Percentiles rank a stretch among this genome's conserved stretches.
phyloP scores from a whole-genome alignment of 345 rosid species.

The Pistacia vera region DNA sequence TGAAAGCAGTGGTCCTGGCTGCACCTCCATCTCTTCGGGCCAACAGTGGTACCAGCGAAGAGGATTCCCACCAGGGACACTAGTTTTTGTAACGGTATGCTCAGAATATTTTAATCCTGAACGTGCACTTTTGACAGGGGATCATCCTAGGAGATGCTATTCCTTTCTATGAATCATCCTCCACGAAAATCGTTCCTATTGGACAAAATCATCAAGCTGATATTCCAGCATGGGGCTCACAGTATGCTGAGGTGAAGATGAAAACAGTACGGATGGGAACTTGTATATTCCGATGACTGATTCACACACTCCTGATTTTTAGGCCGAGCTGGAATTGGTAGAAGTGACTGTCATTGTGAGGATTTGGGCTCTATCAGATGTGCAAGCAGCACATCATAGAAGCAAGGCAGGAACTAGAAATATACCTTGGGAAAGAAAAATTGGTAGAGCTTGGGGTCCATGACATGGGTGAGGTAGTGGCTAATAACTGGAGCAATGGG shows the following conservation, averaged over 20 bases:
- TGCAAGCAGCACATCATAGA: conserved; percentile 64
- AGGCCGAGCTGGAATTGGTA: conserved; percentile 40
- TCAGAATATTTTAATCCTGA: conserved; percentile 31
- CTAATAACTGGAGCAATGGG: conserved; percentile 63
- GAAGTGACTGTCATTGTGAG: conserved; percentile 55
- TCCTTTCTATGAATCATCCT: conserved; percentile 37
- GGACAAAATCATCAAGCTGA: conserved; percentile 78
- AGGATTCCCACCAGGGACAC: conserved; percentile 27
- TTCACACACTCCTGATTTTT: conserved; percentile 7
- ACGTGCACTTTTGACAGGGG: conserved; percentile 25
- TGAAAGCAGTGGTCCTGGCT: conserved; percentile 23
- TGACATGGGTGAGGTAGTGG: conserved; percentile 78
- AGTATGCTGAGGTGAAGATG: conserved; percentile 22
- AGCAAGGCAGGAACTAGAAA: conserved; percentile 47
- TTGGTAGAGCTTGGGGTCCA: conserved; percentile 60
- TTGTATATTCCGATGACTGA: conserved; percentile 66
- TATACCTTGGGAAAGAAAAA: conserved; percentile 44
- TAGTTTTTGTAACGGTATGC: conserved; percentile 19
- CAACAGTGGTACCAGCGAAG: conserved; percentile 37
- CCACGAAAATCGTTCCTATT: conserved; percentile 49
- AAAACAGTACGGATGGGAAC: conserved; percentile 50
- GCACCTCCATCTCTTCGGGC: conserved; percentile 29
- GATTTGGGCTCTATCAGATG: conserved; percentile 64
- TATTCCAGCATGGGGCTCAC: conserved; percentile 46
- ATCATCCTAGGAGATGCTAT: conserved; percentile 33